A percentile compares a stretch with the other conserved stretches of the same genome.
Evolutionary conservation across 2,329 filamentous ascomycete species (phyloP).

Genomic region (Trichoderma afroharzianum): DNA sequence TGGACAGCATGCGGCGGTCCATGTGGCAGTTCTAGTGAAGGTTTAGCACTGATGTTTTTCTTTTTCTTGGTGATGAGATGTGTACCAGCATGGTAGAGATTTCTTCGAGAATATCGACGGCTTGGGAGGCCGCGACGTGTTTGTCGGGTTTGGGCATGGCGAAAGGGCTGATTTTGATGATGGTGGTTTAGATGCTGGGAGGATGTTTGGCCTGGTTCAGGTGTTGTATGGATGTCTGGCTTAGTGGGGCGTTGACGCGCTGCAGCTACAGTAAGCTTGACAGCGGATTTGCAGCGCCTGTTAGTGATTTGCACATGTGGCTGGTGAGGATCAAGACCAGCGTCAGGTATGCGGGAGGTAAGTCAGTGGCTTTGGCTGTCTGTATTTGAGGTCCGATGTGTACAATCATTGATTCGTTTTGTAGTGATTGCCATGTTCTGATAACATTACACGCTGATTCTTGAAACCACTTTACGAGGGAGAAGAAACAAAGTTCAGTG

Average conservation of each 20-base stretch:
- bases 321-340: neutral
- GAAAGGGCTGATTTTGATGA: slow-evolving; percentile 17
- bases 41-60: neutral
- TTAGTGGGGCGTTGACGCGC: slow-evolving; percentile 6
- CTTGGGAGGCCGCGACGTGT: slow-evolving; percentile 74
- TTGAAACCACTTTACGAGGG: neutral
- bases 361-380: neutral
- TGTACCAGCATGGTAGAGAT: slow-evolving; percentile 84
- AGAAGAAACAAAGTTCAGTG: neutral
- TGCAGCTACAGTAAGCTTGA: neutral
- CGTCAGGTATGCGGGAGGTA: neutral
- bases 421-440: neutral
- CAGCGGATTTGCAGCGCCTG: neutral
- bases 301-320: neutral
- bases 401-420: neutral
- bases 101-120: slow-evolving; percentile 78
- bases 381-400: neutral
- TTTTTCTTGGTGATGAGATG: slow-evolving; percentile 16
- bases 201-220: neutral
- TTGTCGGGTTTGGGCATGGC: slow-evolving; percentile 57
- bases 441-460: neutral
- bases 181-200: neutral
- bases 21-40: slow-evolving; percentile 78
- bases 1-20: slow-evolving; percentile 83
- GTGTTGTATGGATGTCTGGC: neutral